Conservation (phyloP, 495 filamentous ascomycete genomes). For the Aspergillus haitiensis region DNA sequence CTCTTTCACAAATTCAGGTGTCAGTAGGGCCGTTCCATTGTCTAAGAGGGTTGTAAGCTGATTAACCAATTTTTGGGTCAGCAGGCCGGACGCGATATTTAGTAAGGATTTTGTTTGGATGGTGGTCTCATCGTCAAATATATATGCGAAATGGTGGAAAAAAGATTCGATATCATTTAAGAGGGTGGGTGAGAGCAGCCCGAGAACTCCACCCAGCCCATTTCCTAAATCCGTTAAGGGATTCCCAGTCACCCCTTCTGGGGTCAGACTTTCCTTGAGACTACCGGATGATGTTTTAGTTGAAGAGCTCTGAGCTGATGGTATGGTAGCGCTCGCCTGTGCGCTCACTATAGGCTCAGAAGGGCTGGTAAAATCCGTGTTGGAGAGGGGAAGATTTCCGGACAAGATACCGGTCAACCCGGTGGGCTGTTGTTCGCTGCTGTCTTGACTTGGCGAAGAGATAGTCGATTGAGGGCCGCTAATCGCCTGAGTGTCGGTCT, state of each 20-base stretch:
- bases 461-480: conserved; percentile 12
- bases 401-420: conserved; percentile 4
- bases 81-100: conserved; percentile 29
- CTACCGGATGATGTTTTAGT: conserved; percentile 6
- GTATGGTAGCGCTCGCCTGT: conserved; percentile 1
- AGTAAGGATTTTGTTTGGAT: conserved; percentile 38
- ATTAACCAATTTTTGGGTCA: conserved; percentile 30
- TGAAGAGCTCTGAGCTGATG: conserved; percentile 9
- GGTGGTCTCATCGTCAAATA: conserved; percentile 45
- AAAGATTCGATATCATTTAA: conserved; percentile 46
- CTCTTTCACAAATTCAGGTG: conserved; percentile 42
- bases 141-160: conserved; percentile 44
- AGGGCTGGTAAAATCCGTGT: conserved; percentile 1
- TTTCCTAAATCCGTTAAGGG: conserved; percentile 39
- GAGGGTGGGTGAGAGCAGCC: conserved; percentile 43
- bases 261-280: conserved; percentile 5
- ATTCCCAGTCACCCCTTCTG: conserved; percentile 22
- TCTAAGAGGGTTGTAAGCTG: conserved; percentile 36
- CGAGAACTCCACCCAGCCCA: conserved; percentile 39
- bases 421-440: background rate
- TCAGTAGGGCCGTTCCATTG: conserved; percentile 42
- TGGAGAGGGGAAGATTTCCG: background rate
- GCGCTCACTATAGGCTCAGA: conserved; percentile 10
- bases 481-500: conserved; percentile 9
- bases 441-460: conserved; percentile 8